Evolutionary conservation across 768 basidiomycete species (phyloP).

Genomic region (Naganishia randhawae): DNA sequence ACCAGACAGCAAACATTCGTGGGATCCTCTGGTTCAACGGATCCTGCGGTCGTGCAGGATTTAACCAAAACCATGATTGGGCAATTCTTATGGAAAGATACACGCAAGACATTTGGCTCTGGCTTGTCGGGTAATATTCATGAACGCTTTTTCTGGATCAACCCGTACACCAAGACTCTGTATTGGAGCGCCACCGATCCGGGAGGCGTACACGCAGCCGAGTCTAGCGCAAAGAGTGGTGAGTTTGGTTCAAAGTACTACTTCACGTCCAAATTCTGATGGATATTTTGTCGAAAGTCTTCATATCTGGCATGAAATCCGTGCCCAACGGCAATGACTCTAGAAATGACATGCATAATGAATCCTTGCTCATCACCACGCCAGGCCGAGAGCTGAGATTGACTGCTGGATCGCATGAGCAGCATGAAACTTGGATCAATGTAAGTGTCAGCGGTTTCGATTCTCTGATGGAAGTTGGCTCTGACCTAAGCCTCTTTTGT

Average conservation of each 20-base stretch:
- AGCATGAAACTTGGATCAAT: slow-evolving; percentile 95
- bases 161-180: slow-evolving; percentile 94
- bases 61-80: slow-evolving; percentile 99
- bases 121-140: slow-evolving; percentile 86
- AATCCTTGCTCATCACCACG: slow-evolving; percentile 87
- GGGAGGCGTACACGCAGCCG: slow-evolving; percentile 76
- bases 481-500: slow-evolving; percentile 30
- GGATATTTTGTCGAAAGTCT: slow-evolving; percentile 59
- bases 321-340: slow-evolving; percentile 86
- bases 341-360: slow-evolving; percentile 80
- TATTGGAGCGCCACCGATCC: slow-evolving; percentile 97
- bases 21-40: slow-evolving; percentile 60
- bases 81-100: slow-evolving; percentile 97
- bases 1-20: background rate
- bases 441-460: slow-evolving; percentile 54
- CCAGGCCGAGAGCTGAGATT: slow-evolving; percentile 96
- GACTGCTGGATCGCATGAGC: slow-evolving; percentile 89
- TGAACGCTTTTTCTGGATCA: slow-evolving; percentile 98
- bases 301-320: slow-evolving; percentile 83
- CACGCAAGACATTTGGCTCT: slow-evolving; percentile 79
- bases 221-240: slow-evolving; percentile 97
- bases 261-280: background rate
- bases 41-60: slow-evolving; percentile 85
- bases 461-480: background rate
- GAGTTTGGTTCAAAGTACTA: slow-evolving; percentile 51